Conservation (phyloP, 1,284 basidiomycete species). For the Sparassis latifolia region DNA sequence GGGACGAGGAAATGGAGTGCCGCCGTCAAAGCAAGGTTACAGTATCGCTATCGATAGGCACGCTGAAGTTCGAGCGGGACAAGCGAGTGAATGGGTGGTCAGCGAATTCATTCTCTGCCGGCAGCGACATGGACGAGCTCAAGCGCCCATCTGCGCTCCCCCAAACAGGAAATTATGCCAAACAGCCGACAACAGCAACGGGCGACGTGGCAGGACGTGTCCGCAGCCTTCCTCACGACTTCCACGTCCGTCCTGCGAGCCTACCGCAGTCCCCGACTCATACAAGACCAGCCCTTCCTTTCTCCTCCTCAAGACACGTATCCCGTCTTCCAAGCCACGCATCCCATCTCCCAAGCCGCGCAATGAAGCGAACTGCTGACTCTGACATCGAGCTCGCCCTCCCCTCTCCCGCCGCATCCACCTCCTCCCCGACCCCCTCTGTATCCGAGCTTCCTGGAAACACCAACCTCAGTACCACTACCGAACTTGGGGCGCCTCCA, state of each 20-base stretch:
- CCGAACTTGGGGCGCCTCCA: slow-evolving; percentile 34
- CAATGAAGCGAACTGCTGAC: slow-evolving; percentile 25
- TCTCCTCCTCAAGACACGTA: slow-evolving; percentile 20
- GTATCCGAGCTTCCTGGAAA: slow-evolving; percentile 10
- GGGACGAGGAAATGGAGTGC: no score
- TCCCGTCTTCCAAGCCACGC: slow-evolving; percentile 1
- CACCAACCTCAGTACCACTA: no score
- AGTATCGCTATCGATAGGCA: no score
- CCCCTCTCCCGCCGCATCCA: slow-evolving; percentile 19
- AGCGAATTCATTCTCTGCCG: no score
- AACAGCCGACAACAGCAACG: slow-evolving; percentile 18
- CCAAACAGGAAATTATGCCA: neutral
- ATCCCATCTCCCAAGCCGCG: neutral
- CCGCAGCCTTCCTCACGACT: slow-evolving; percentile 21
- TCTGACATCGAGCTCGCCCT: slow-evolving; percentile 20
- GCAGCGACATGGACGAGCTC: no score
- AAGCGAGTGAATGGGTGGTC: no score
- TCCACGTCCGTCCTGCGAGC: slow-evolving; percentile 24
- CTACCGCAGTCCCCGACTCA: slow-evolving; percentile 19
- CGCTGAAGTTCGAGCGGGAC: no score
- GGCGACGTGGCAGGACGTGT: slow-evolving; percentile 23
- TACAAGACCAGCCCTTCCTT: slow-evolving; percentile 25
- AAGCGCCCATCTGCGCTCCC: no score
- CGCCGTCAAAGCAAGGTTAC: no score
- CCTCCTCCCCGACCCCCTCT: slow-evolving; percentile 22